Base-by-base conservation (phyloP, 2,329 filamentous ascomycete species). In the Coniochaeta hoffmannii region DNA sequence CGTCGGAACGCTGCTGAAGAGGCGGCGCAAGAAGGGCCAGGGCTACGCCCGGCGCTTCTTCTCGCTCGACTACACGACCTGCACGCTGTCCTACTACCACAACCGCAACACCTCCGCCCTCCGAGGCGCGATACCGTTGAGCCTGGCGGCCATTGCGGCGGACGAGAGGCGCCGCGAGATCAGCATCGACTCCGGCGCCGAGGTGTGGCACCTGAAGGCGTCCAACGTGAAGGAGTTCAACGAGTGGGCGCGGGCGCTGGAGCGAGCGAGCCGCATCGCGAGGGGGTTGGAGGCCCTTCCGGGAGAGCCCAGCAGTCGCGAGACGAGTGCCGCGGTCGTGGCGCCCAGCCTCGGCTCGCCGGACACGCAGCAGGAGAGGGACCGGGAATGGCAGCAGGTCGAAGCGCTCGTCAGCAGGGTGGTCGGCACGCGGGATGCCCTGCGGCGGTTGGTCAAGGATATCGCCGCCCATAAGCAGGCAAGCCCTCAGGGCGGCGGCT, bases 61-160 rank as follows among this genome's bases (percentile, higher is more conserved):
- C 73, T 97, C 93, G 0, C 78, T 99, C 55, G 94, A 99, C 69
- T 97, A 92, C 68, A 91, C 88, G 4, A 92, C 93, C 0, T 96
- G 89, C 59, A 97, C 94, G 0, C 76, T 99, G 31, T 97, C 94
- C 0, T 99, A 99, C 74, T 99, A 97, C 68, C 89, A 95, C 67
- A 94, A 93, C 69, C 87, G 90, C 49, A 93, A 95, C 66, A 96
- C 93, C 5, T 95, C 93, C 6, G 91, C 93, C 1, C 77, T 99
- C 44, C 85, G 94, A 57, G 94, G 94, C 17, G 91, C 94, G 8
- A 94, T 99, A 53, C 94, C 94, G 0, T 78, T 99, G 9, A 94
- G 90, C 26, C 75, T 99, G 53, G 94, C 94, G 15, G 94, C 90
- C 4, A 88, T 99, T 57, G 89, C 92, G 3, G 90, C 90, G 8